Base-by-base conservation (phyloP, 1,139 yeast species). In the Saccharomyces hybrid region DNA sequence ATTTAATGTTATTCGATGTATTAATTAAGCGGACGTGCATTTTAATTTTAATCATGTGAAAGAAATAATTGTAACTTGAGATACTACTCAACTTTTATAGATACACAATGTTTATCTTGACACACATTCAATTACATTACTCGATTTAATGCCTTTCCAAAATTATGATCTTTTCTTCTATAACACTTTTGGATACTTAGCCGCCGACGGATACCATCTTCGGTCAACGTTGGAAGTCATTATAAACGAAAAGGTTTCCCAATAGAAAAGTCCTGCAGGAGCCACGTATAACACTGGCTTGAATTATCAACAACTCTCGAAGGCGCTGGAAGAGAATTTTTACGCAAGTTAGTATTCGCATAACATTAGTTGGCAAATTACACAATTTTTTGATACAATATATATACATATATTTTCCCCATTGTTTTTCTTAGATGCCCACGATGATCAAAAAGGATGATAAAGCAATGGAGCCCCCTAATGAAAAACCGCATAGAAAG, bases 401-500 rank as follows among this genome's bases (percentile, higher is more conserved):
- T 9, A 38, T 11, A 16, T 20, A 20, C 5, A 11, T 38, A 14
- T 38, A 11, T 9, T 38, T 20, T 38, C 20, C 44, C n/a, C n/a
- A 38, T 38, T 38, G 25, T 38, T 38, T 38, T 26, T 38, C n/a
- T 38, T 16, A 20, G 25, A 20, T 38, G 25, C 25, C 26, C 26
- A 20, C 25, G 25, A 38, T 38, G 44, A 38, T 38, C 44, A 38
- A 38, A 38, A 38, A 38, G 20, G 44, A 38, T 38, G 44, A 38
- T 38, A 38, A 38, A 38, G 20, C 44, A 38, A 20, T 38, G 44
- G 44, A 38, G n/a, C 44, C 48, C 38, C 50, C 56, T 27, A 50
- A 53, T 32, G 54, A 54, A 48, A 51, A 54, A 25, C 49, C 51
- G 48, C 56, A 52, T 42, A 42, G 47, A 23, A 52, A 50, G 32